These are phyloP conservation scores for Ogataea populi-albae DNA, from an alignment of 805 yeast species.

Conservation along the genomic window DNA sequence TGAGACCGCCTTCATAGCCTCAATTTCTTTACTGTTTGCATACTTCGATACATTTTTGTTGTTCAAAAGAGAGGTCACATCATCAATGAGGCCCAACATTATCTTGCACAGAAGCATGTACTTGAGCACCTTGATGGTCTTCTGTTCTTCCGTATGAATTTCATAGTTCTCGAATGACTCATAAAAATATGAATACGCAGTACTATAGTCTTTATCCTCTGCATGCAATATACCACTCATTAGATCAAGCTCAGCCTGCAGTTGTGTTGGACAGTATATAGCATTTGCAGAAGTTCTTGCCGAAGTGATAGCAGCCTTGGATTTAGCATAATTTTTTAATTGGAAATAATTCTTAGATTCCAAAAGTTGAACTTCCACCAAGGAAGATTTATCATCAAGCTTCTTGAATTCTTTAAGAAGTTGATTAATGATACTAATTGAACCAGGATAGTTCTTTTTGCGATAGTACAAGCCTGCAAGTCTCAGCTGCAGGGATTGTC, in stretches of 20 bases:
- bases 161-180: slow-evolving; percentile 93
- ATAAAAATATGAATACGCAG: slow-evolving; percentile 91
- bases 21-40: slow-evolving; percentile 74
- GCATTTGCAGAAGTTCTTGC: slow-evolving; percentile 98
- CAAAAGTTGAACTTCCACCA: slow-evolving; percentile 91
- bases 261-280: slow-evolving; percentile 88
- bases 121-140: slow-evolving; percentile 67
- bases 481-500: slow-evolving; percentile 84
- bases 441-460: slow-evolving; percentile 60
- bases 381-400: slow-evolving; percentile 90
- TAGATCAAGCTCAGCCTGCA: slow-evolving; percentile 92
- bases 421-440: slow-evolving; percentile 67
- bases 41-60: slow-evolving; percentile 50
- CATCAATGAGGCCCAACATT: slow-evolving; percentile 85
- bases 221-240: slow-evolving; percentile 96
- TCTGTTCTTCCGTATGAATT: slow-evolving; percentile 40
- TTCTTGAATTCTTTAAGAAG: slow-evolving; percentile 84
- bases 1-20: slow-evolving; percentile 93
- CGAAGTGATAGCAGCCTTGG: slow-evolving; percentile 87
- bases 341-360: slow-evolving; percentile 91
- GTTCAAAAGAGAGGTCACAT: slow-evolving; percentile 71
- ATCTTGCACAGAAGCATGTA: slow-evolving; percentile 91
- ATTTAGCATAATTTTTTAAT: slow-evolving; percentile 83
- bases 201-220: slow-evolving; percentile 93
- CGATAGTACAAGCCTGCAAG: slow-evolving; percentile 72